These are phyloP conservation scores for Carex cristatella DNA, from an alignment of 176 grass and related monocot genomes.

Conservation along the genomic window DNA sequence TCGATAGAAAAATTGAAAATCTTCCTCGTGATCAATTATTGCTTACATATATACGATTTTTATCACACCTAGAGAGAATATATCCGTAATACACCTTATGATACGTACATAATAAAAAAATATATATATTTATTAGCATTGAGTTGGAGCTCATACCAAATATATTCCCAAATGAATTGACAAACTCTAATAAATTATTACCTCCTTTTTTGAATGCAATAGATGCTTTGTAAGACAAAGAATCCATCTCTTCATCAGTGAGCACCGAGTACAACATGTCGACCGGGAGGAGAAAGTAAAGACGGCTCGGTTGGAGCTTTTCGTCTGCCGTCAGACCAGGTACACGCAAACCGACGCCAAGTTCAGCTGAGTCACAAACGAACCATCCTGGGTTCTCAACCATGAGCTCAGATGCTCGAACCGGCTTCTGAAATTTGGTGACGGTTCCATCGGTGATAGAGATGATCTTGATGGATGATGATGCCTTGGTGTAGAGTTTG, in stretches of 20 bases:
- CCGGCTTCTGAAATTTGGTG: conserved; percentile 30
- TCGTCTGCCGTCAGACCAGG: conserved; percentile 50
- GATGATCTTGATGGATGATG: conserved; percentile 47
- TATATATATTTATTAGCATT: not conserved
- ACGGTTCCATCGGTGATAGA: conserved; percentile 38
- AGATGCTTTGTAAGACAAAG: conserved; percentile 40
- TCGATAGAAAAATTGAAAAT: not conserved
- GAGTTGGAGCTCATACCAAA: not conserved
- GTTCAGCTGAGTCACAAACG: conserved; percentile 50
- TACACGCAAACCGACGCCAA: conserved; percentile 59
- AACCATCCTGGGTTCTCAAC: conserved; percentile 61
- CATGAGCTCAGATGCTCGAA: conserved; percentile 57
- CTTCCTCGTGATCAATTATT: not conserved
- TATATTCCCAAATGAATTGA: not conserved
- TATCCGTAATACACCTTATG: not conserved
- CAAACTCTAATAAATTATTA: not conserved
- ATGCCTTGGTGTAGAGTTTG: conserved; percentile 1
- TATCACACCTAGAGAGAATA: conserved; percentile 1
- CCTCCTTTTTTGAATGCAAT: conserved; percentile 23
- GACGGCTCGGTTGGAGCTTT: conserved; percentile 44
- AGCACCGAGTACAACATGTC: conserved; percentile 98
- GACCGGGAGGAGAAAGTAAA: conserved; percentile 85
- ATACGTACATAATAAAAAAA: not conserved
- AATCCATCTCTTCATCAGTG: conserved; percentile 81
- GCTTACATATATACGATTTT: not conserved